Conservation (phyloP, 1,284 basidiomycete genomes). For the Trametes hirsuta region DNA sequence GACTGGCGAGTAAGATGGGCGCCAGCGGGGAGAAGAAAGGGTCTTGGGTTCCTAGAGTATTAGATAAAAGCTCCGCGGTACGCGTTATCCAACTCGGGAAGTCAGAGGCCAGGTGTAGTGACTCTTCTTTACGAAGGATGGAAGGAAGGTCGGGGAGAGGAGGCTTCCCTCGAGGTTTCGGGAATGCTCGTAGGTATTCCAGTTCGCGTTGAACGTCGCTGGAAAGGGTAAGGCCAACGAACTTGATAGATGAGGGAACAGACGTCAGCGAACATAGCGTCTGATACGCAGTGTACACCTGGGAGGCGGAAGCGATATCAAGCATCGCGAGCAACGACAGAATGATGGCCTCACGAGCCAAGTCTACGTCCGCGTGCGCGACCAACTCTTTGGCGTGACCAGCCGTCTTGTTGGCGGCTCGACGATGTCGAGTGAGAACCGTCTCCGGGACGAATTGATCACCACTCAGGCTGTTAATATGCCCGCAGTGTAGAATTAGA, state of each 20-base stretch:
- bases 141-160: slow-evolving; percentile 41
- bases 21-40: slow-evolving; percentile 73
- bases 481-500: slow-evolving; percentile 61
- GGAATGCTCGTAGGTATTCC: slow-evolving; percentile 52
- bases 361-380: slow-evolving; percentile 9
- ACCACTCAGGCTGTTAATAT: slow-evolving; percentile 60
- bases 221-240: slow-evolving; percentile 40
- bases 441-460: slow-evolving; percentile 46
- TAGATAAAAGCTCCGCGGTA: slow-evolving; percentile 64
- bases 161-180: slow-evolving; percentile 35
- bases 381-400: background rate
- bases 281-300: slow-evolving; percentile 61
- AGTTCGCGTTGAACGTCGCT: slow-evolving; percentile 54
- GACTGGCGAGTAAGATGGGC: slow-evolving; percentile 58
- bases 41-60: slow-evolving; percentile 56
- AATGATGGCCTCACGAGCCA: slow-evolving; percentile 55
- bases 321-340: slow-evolving; percentile 60
- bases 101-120: slow-evolving; percentile 44
- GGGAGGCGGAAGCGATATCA: slow-evolving; percentile 49
- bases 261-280: slow-evolving; percentile 64
- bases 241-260: slow-evolving; percentile 41
- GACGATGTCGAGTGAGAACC: slow-evolving; percentile 44
- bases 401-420: background rate
- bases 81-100: slow-evolving; percentile 70
- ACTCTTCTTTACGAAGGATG: slow-evolving; percentile 41